Evolutionary conservation across 305 asterid genomes (phyloP).

Genomic region (Rubia balearica): DNA sequence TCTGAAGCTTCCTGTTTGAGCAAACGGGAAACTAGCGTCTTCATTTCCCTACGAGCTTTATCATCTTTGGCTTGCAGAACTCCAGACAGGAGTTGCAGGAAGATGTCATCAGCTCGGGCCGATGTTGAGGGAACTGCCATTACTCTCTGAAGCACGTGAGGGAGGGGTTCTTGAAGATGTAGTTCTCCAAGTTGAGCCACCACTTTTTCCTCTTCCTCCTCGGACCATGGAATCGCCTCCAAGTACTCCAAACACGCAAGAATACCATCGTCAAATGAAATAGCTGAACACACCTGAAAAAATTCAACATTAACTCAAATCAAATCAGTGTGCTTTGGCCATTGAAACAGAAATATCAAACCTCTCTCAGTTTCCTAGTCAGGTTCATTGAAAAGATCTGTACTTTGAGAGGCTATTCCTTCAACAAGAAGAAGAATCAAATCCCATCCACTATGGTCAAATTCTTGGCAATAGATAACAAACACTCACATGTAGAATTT

Average conservation of each 20-base stretch:
- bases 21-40: slow-evolving; percentile 44
- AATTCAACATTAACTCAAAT: neutral
- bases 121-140: slow-evolving; percentile 53
- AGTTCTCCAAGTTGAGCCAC: slow-evolving; percentile 53
- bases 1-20: slow-evolving; percentile 40
- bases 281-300: slow-evolving; percentile 68
- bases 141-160: slow-evolving; percentile 63
- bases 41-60: slow-evolving; percentile 73
- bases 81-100: slow-evolving; percentile 49
- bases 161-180: slow-evolving; percentile 37
- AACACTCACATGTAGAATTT: neutral
- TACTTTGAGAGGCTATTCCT: neutral
- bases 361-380: no score
- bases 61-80: slow-evolving; percentile 75
- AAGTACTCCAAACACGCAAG: slow-evolving; percentile 67
- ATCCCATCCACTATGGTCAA: neutral
- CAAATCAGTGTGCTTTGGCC: neutral
- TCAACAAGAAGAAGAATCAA: neutral
- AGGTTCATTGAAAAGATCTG: neutral
- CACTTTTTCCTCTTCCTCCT: slow-evolving; percentile 65
- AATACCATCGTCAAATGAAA: slow-evolving; percentile 66
- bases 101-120: slow-evolving; percentile 55
- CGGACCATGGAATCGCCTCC: slow-evolving; percentile 87
- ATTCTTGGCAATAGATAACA: neutral
- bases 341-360: neutral